Conservation (phyloP, 495 filamentous ascomycete species). For the Massariosphaeria phaeospora region DNA sequence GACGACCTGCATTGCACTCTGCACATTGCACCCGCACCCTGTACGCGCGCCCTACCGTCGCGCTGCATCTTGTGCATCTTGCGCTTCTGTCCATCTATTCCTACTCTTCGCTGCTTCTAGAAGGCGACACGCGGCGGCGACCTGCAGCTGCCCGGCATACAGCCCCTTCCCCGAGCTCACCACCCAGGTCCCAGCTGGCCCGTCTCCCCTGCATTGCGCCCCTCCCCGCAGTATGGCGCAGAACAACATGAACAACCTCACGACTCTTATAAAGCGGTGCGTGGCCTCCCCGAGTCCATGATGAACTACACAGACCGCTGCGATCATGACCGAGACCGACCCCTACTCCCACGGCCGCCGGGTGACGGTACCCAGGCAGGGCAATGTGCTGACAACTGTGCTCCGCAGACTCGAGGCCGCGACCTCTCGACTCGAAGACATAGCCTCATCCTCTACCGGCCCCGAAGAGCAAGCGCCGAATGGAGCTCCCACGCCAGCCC, state of each 20-base stretch:
- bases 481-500: neutral
- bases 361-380: neutral
- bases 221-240: slow-evolving; percentile 45
- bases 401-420: slow-evolving; percentile 88
- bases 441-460: slow-evolving; percentile 62
- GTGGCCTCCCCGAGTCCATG: slow-evolving; percentile 25
- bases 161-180: slow-evolving; percentile 18
- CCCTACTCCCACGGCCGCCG: slow-evolving; percentile 3
- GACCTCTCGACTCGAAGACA: slow-evolving; percentile 92
- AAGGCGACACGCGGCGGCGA: slow-evolving; percentile 1
- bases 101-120: slow-evolving; percentile 11
- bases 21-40: slow-evolving; percentile 7
- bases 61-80: neutral
- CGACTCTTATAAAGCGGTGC: slow-evolving; percentile 96
- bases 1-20: slow-evolving; percentile 13
- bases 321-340: slow-evolving; percentile 8
- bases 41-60: neutral
- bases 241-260: slow-evolving; percentile 88
- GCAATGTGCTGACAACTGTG: slow-evolving; percentile 43
- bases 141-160: slow-evolving; percentile 23
- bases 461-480: slow-evolving; percentile 35
- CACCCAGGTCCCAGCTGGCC: slow-evolving; percentile 6
- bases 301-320: slow-evolving; percentile 1
- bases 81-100: slow-evolving; percentile 1
- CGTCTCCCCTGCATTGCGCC: slow-evolving; percentile 8